Percentiles rank a stretch among this genome's conserved stretches.
These are phyloP conservation scores for Lactifluus piperatus DNA, from an alignment of 768 basidiomycete genomes.

Conservation along the genomic window DNA sequence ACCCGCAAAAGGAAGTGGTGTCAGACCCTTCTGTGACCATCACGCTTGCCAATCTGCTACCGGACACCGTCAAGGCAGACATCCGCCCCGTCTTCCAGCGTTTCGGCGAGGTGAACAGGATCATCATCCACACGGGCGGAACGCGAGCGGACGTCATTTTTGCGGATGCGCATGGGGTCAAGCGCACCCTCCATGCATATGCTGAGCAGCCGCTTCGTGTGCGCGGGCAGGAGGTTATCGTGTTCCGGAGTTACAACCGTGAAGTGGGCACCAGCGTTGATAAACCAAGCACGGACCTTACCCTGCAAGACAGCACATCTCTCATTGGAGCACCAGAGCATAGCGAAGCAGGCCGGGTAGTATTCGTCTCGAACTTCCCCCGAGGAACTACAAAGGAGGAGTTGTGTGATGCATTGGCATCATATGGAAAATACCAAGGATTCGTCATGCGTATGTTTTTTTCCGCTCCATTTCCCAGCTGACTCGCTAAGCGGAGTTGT, in stretches of 20 bases:
- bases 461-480: background rate
- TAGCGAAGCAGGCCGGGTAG: background rate
- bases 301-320: background rate
- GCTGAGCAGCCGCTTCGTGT: slow-evolving; percentile 1
- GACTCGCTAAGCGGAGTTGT: background rate
- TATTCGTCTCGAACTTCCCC: slow-evolving; percentile 1
- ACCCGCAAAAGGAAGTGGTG: background rate
- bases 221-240: background rate
- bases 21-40: background rate
- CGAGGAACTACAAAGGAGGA: background rate
- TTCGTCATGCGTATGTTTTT: slow-evolving; percentile 7
- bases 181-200: slow-evolving; percentile 1
- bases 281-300: too few relatives aligned
- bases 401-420: background rate
- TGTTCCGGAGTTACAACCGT: background rate
- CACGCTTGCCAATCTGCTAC: background rate
- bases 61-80: background rate
- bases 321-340: background rate
- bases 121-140: background rate
- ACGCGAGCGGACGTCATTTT: slow-evolving; percentile 2
- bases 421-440: background rate
- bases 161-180: background rate
- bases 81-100: slow-evolving; percentile 1
- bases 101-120: background rate
- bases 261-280: background rate